Base-by-base conservation (phyloP, 1,284 basidiomycete genomes). In the Ganoderma leucocontextum region DNA sequence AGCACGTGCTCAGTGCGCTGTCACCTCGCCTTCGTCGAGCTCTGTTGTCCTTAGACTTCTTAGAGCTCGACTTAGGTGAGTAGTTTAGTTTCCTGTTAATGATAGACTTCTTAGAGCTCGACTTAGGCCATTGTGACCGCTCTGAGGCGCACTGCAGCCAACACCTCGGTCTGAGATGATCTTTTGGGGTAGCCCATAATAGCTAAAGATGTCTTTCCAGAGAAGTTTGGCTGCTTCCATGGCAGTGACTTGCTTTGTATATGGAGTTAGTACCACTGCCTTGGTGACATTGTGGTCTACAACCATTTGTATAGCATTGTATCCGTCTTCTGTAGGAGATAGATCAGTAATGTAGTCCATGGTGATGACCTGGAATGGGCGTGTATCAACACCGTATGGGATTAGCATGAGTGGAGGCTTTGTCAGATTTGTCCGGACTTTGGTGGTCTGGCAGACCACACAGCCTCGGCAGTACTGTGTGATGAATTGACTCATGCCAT, bases 231-330 rank as follows among this genome's bases (percentile, higher is more conserved):
- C 52, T 33, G 25, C 52, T 83, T 80, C 2, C 75, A 67, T 60
- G 10, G 80, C 78, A 4, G 68, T 57, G 4, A 75, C 71, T 73
- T 81, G 79, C 57, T 83, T 82, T 33, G 76, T 78, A 62, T 0
- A 70, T 38, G 19, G 17, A 8, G 3, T 44, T 8, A 44, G 13
- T 4, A 44, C 42, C 4, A 10, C 17, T 19, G 10, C 17, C 19
- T 44, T 44, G 15, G 42, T 8, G 17, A 44, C 44, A 19, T 19
- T n/a, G 15, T n/a, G 39, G 42, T 44, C 58, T 39, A 36, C 36
- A n/a, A 36, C 42, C 19, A 44, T 8, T n/a, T 44, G 42, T 2
- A 44, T 44, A 4, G 42, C 42, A 44, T 44, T 8, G 7, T 19
- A 44, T 2, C 42, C 42, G 19, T 44, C 42, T 8, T 44, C 42